Evolutionary conservation across 768 basidiomycete genomes (phyloP).

Genomic region (Leucosporidium creatinivorum): DNA sequence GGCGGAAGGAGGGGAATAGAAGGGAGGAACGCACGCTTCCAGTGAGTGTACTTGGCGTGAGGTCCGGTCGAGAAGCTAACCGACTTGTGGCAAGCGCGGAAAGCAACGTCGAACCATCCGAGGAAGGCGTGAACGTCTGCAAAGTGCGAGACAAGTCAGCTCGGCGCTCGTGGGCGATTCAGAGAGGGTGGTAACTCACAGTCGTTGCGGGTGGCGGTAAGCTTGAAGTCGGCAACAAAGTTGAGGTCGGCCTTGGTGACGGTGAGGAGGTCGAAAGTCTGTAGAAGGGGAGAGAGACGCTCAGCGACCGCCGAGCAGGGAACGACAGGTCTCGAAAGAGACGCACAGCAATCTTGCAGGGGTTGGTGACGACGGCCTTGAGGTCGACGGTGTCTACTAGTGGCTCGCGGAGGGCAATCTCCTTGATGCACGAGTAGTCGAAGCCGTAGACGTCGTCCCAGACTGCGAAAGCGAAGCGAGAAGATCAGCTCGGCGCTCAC

Average conservation of each 20-base stretch:
- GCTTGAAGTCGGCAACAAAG: slow-evolving; percentile 70
- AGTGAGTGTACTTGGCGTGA: slow-evolving; percentile 64
- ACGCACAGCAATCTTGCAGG: slow-evolving; percentile 74
- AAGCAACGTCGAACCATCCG: slow-evolving; percentile 96
- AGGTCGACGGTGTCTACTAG: slow-evolving; percentile 98
- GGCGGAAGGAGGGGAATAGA: not conserved
- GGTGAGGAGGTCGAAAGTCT: slow-evolving; percentile 84
- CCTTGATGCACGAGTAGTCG: slow-evolving; percentile 98
- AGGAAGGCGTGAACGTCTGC: slow-evolving; percentile 94
- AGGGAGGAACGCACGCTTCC: slow-evolving; percentile 38
- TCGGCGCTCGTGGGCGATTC: not conserved
- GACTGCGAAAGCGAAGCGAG: slow-evolving; percentile 50
- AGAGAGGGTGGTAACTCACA: slow-evolving; percentile 54
- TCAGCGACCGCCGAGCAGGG: not conserved
- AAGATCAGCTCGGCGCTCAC: slow-evolving; percentile 1
- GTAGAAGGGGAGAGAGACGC: not conserved
- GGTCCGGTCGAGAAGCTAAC: slow-evolving; percentile 95
- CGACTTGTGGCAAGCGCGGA: slow-evolving; percentile 92
- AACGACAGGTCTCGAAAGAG: not conserved
- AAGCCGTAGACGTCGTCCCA: slow-evolving; percentile 99
- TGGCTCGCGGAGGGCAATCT: slow-evolving; percentile 91
- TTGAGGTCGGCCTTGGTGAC: slow-evolving; percentile 91
- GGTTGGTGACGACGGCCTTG: slow-evolving; percentile 88
- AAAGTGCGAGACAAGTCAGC: not conserved
- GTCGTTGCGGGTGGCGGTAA: slow-evolving; percentile 79